Percentiles rank a stretch among this genome's conserved stretches.
Conservation (phyloP, 306 rosid species). For the Citrullus amarus region DNA sequence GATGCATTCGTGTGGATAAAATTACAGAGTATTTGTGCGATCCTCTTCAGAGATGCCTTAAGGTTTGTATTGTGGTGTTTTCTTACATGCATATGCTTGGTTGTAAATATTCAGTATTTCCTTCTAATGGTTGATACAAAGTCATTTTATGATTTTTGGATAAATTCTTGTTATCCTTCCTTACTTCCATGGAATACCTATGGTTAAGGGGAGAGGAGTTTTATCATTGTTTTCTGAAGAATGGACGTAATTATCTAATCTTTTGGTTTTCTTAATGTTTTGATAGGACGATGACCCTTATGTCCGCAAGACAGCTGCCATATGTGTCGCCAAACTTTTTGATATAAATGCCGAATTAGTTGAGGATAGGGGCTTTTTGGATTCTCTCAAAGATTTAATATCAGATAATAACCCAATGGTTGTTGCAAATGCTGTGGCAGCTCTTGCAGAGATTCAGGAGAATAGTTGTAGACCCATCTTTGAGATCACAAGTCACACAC, state of each 20-base stretch:
- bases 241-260: background rate
- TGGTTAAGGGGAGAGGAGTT: background rate
- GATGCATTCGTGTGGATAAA: slow-evolving; percentile 98
- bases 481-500: slow-evolving; percentile 79
- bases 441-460: slow-evolving; percentile 96
- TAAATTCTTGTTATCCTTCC: background rate
- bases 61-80: slow-evolving; percentile 49
- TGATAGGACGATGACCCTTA: slow-evolving; percentile 97
- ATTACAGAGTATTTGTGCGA: slow-evolving; percentile 97
- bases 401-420: slow-evolving; percentile 99
- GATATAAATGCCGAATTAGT: slow-evolving; percentile 97
- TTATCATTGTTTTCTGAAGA: background rate
- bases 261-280: slow-evolving; percentile 11
- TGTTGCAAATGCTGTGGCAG: slow-evolving; percentile 98
- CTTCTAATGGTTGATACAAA: background rate
- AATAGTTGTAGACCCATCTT: slow-evolving; percentile 71
- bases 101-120: background rate
- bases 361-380: slow-evolving; percentile 96
- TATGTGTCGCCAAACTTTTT: slow-evolving; percentile 96
- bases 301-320: slow-evolving; percentile 98
- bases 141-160: background rate
- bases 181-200: background rate
- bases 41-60: slow-evolving; percentile 98
- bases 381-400: slow-evolving; percentile 91
- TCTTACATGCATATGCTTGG: background rate